Conservation (phyloP, 352 stramenopile genomes). For the Phytophthora rubi region DNA sequence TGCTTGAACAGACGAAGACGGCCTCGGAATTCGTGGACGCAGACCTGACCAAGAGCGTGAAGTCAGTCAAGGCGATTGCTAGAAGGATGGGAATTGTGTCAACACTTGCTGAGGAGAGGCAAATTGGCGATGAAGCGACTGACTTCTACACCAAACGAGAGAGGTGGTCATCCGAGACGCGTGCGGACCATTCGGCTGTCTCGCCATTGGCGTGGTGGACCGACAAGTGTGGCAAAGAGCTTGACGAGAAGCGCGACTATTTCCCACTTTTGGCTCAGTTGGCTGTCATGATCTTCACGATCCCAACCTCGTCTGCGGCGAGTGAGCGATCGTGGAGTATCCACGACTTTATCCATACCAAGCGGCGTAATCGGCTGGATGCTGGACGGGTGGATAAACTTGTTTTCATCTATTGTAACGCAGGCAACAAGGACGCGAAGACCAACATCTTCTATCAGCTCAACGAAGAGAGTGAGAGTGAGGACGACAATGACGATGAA, state of each 20-base stretch:
- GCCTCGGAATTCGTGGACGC: constrained; percentile 5
- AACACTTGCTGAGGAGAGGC: neutral
- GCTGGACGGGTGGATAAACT: neutral
- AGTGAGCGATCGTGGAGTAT: constrained; percentile 21
- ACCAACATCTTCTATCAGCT: constrained; percentile 13
- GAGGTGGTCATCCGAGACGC: constrained; percentile 9
- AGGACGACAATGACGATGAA: constrained; percentile 5
- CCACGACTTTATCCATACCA: constrained; percentile 17
- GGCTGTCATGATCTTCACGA: constrained; percentile 3
- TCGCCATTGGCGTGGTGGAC: constrained; percentile 7
- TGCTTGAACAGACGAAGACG: constrained; percentile 12
- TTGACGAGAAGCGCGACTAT: neutral
- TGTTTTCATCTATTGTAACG: constrained; percentile 17
- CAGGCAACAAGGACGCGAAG: constrained; percentile 10
- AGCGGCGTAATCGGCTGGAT: constrained; percentile 15
- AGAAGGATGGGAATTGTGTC: neutral
- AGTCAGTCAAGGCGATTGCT: constrained; percentile 1
- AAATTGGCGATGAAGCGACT: constrained; percentile 4
- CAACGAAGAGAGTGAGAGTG: constrained; percentile 6
- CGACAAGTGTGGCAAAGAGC: neutral
- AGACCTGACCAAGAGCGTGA: neutral
- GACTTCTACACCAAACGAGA: constrained; percentile 8
- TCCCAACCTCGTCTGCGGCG: constrained; percentile 12
- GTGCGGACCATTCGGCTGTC: neutral
- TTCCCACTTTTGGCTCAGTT: constrained; percentile 11